Evolutionary conservation across 75 land plant species (phyloP).

Genomic region (Pseudotsuga menziesii): DNA sequence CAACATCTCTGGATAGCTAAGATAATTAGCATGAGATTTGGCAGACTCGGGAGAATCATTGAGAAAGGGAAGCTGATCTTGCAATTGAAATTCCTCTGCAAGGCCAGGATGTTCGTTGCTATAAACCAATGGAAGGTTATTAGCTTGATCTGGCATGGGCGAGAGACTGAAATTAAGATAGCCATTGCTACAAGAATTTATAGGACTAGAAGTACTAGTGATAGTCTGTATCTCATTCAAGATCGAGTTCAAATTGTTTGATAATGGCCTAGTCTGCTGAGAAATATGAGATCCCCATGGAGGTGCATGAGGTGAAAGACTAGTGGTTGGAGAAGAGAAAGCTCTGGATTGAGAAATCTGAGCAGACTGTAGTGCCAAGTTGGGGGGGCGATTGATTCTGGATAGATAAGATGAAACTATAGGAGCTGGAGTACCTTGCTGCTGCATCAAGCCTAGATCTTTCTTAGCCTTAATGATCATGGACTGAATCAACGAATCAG

Average conservation of each 20-base stretch:
- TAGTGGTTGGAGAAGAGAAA: constrained; percentile 15
- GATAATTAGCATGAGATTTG: constrained; percentile 3
- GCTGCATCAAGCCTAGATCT: constrained; percentile 45
- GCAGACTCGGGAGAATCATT: constrained; percentile 17
- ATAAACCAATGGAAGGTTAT: constrained; percentile 2
- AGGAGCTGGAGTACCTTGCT: constrained; percentile 8
- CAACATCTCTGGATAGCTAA: constrained; percentile 7
- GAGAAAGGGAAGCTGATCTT: constrained; percentile 47
- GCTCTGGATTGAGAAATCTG: constrained; percentile 9
- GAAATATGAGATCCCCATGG: constrained; percentile 10
- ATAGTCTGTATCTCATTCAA: not conserved
- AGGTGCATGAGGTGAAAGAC: constrained; percentile 18
- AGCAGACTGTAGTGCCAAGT: not conserved
- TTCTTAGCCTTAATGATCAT: constrained; percentile 56
- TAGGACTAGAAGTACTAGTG: not conserved
- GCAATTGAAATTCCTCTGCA: constrained; percentile 44
- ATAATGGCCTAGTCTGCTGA: not conserved
- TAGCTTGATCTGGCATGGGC: not conserved
- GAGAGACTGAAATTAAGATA: constrained; percentile 1
- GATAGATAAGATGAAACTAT: not conserved
- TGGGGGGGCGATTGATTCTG: constrained; percentile 3
- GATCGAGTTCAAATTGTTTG: constrained; percentile 1
- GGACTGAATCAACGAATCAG: constrained; percentile 63
- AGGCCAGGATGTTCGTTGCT: constrained; percentile 10
- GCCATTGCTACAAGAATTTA: not conserved